A percentile compares a stretch with the other conserved stretches of the same genome.
phyloP scores from a whole-genome alignment of 805 yeast genomes.

The Metschnikowia lunata region DNA sequence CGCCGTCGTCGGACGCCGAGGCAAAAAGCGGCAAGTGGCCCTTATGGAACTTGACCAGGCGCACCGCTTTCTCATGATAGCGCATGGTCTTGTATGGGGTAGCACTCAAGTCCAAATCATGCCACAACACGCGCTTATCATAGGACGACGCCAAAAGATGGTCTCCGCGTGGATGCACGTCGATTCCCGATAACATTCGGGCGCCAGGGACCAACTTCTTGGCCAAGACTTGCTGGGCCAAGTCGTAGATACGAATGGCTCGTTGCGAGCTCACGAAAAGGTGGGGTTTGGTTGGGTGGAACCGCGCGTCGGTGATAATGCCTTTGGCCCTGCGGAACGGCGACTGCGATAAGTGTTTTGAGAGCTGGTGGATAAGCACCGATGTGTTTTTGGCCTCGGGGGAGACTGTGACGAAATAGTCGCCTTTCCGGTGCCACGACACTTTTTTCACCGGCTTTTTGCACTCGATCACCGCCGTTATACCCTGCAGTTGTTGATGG shows the following conservation, averaged over 20 bases:
- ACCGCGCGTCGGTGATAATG: constrained; percentile 89
- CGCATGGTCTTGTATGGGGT: constrained; percentile 95
- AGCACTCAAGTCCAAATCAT: constrained; percentile 81
- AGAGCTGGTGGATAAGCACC: constrained; percentile 88
- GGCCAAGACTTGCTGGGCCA: constrained; percentile 76
- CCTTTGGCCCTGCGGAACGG: constrained; percentile 94
- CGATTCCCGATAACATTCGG: constrained; percentile 86
- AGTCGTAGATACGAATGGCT: constrained; percentile 84
- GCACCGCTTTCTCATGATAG: constrained; percentile 92
- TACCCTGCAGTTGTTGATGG: constrained; percentile 57
- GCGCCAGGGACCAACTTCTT: constrained; percentile 94
- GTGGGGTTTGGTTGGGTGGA: constrained; percentile 95
- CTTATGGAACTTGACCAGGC: constrained; percentile 83
- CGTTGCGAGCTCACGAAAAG: constrained; percentile 92
- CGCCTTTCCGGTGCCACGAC: constrained; percentile 97
- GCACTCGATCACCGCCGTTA: constrained; percentile 65
- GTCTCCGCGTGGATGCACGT: constrained; percentile 95
- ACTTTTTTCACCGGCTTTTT: constrained; percentile 69
- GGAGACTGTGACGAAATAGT: constrained; percentile 94
- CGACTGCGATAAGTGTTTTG: constrained; percentile 91
- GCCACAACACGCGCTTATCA: constrained; percentile 96
- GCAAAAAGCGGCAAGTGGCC: constrained; percentile 84
- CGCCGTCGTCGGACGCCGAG: constrained; percentile 93
- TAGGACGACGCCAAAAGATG: constrained; percentile 87
- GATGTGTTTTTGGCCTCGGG: constrained; percentile 87